Base-by-base conservation (phyloP, 805 yeast species). In the Starmerella bombi region DNA sequence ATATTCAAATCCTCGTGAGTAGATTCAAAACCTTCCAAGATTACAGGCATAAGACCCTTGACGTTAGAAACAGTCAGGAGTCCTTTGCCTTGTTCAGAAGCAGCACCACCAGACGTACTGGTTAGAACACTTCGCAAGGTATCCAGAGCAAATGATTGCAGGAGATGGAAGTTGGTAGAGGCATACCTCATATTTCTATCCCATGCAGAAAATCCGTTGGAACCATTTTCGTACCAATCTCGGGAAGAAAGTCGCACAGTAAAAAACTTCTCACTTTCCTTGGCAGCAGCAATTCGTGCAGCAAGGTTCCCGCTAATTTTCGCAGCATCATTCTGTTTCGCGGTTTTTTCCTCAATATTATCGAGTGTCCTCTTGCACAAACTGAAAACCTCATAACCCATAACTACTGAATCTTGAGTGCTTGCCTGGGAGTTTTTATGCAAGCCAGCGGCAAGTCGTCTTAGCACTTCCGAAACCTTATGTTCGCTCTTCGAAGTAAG, bases 101-200 rank as follows among this genome's bases (percentile, higher is more conserved):
- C 30, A 14, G 38, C 37, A 0, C 66, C 61, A 8, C 70, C 72
- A 52, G 81, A 75, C 43, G 75, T 72, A 2, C 77, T 65, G 2
- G 48, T 46, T 21, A 91, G 63, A 1, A 86, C 80, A 3, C 77
- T 71, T 49, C 86, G 69, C 41, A 88, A 61, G 28, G 83, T 60
- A 50, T 88, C 94, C 44, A 85, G 65, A 0, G 93, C 65, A 54
- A 91, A 78, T 48, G 75, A 74, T 51, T 80, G 85, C 50, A 91
- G 61, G 1, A 82, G 70, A 39, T 67, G 70, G 36, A 70, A 58
- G 47, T 75, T 79, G 18, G 70, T 61, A 1, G 77, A 66, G 42
- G 66, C 71, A 48, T 77, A 80, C 35, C 62, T 62, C 36, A 71
- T 75, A 17, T 34, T 31, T 4, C 25, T 25, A 8, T 74, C 72